Percentiles rank a stretch among this genome's conserved stretches.
Conservation (phyloP, 2,329 filamentous ascomycete genomes). For the Calonectria naviculata region DNA sequence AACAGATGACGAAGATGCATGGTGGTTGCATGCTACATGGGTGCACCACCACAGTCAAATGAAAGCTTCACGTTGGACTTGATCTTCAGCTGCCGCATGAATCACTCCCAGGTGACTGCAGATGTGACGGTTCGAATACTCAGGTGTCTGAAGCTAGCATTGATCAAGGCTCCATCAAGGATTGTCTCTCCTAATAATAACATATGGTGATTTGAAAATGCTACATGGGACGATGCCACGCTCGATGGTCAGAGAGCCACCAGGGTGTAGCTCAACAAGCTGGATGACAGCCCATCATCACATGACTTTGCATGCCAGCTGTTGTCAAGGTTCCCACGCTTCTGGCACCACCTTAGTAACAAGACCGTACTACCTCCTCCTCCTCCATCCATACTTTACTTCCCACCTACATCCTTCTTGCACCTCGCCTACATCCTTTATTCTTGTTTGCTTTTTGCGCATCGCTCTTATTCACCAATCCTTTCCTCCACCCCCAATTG, state of each 20-base stretch:
- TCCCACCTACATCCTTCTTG: background rate
- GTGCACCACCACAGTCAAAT: background rate
- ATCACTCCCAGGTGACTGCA: background rate
- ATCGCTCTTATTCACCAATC: background rate
- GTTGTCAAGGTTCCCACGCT: background rate
- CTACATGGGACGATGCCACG: background rate
- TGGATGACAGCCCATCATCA: background rate
- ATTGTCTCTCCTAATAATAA: background rate
- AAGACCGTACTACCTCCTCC: conserved; percentile 5
- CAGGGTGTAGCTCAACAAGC: background rate
- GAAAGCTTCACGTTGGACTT: background rate
- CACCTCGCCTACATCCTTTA: background rate
- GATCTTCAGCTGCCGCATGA: conserved; percentile 1
- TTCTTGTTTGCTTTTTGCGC: background rate
- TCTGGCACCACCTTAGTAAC: conserved; percentile 23
- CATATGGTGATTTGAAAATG: background rate
- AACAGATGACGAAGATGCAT: background rate
- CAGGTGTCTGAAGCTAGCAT: background rate
- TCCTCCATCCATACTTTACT: background rate
- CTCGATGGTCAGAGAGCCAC: background rate
- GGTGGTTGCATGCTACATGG: background rate
- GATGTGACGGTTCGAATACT: background rate
- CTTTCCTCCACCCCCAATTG: conserved; percentile 34
- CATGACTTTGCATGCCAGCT: background rate
- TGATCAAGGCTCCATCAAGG: background rate